Conservation (phyloP, 768 basidiomycete species). For the Rhizopogon rudus region DNA sequence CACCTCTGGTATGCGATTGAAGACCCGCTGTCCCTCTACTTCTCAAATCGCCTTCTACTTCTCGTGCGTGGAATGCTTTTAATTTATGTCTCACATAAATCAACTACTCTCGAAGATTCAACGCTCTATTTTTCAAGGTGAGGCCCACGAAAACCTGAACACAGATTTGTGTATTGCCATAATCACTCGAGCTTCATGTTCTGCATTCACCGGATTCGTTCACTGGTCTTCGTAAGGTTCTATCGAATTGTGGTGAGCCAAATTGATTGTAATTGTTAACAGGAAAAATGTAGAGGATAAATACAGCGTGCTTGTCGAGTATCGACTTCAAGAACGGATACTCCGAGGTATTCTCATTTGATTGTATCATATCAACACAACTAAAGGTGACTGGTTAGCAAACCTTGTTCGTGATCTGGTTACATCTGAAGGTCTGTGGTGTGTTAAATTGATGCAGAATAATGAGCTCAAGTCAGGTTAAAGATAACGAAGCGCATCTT, state of each 20-base stretch:
- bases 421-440: slow-evolving; percentile 15
- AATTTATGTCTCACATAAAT: not conserved
- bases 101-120: slow-evolving; percentile 14
- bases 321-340: slow-evolving; percentile 15
- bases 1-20: slow-evolving; percentile 18
- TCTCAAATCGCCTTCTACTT: slow-evolving; percentile 17
- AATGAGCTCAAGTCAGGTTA: not conserved
- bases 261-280: not conserved
- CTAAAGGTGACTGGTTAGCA: slow-evolving; percentile 6
- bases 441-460: too few species aligned
- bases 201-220: slow-evolving; percentile 12
- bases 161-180: slow-evolving; percentile 9
- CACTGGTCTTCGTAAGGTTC: slow-evolving; percentile 14
- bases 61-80: slow-evolving; percentile 8
- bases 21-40: slow-evolving; percentile 13
- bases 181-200: slow-evolving; percentile 10
- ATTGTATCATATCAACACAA: not conserved
- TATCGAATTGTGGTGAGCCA: not conserved
- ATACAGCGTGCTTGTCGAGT: slow-evolving; percentile 15
- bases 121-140: slow-evolving; percentile 6
- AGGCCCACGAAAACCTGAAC: not conserved
- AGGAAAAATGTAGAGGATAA: slow-evolving; percentile 3
- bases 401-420: slow-evolving; percentile 14
- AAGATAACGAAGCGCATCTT: slow-evolving; percentile 6
- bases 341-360: slow-evolving; percentile 9